Evolutionary conservation across 208 protist species (phyloP).

Genomic region (Wallacemonas collosoma): DNA sequence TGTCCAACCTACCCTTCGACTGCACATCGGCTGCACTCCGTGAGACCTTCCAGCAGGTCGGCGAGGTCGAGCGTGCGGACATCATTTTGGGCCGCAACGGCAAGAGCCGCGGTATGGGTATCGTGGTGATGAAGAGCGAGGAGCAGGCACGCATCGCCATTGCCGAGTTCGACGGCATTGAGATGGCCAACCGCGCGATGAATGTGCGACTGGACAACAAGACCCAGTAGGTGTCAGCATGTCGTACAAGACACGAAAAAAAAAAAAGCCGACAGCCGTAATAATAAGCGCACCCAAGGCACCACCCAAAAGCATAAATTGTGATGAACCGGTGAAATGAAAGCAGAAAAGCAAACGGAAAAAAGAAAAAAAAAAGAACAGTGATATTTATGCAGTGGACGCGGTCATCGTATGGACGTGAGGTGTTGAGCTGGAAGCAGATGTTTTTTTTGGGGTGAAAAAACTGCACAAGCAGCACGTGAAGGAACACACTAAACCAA

Average conservation of each 20-base stretch:
- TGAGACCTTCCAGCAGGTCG: constrained; percentile 85
- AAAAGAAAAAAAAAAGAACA: no score
- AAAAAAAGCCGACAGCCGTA: background rate
- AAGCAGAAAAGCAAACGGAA: no score
- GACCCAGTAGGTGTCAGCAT: constrained; percentile 21
- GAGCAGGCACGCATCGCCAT: constrained; percentile 72
- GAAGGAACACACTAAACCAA: no score
- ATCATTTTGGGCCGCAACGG: constrained; percentile 73
- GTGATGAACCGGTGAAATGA: background rate
- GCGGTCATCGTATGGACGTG: background rate
- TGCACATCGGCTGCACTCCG: constrained; percentile 69
- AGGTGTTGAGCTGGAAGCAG: background rate
- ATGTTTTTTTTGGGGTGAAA: background rate
- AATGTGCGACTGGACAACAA: constrained; percentile 82
- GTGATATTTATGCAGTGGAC: background rate
- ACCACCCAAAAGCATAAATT: background rate
- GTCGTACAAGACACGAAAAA: background rate
- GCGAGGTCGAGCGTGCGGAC: constrained; percentile 73
- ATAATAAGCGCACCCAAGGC: no score
- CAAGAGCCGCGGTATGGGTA: constrained; percentile 76
- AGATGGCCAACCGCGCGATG: constrained; percentile 84
- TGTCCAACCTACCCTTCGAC: constrained; percentile 85
- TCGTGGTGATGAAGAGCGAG: constrained; percentile 75
- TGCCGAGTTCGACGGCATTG: constrained; percentile 84
- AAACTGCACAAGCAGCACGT: background rate